Percentiles rank a stretch among this genome's conserved stretches.
phyloP scores from a whole-genome alignment of 495 filamentous ascomycete species.

The Friedmanniomyces endolithicus region DNA sequence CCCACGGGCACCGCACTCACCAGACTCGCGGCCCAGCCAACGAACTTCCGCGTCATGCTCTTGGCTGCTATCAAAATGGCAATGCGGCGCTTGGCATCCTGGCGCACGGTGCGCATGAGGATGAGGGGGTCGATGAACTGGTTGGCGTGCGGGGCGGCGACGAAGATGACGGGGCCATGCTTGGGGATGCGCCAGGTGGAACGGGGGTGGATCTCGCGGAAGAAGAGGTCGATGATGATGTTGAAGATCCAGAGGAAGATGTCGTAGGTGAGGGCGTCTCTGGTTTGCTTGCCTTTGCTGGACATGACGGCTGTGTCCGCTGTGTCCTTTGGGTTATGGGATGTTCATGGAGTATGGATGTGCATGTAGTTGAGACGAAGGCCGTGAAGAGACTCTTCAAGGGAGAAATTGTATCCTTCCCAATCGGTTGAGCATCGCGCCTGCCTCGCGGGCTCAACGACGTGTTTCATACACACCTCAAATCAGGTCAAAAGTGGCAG shows the following conservation, averaged over 20 bases:
- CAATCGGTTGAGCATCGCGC: no score
- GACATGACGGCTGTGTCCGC: background rate
- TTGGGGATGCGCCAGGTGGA: constrained; percentile 86
- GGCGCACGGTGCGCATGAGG: constrained; percentile 75
- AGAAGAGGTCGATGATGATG: constrained; percentile 84
- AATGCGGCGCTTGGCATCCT: constrained; percentile 75
- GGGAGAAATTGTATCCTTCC: no score
- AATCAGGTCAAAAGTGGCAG: no score
- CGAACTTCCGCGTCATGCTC: constrained; percentile 75
- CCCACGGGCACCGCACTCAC: constrained; percentile 82
- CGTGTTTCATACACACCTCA: no score
- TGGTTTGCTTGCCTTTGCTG: background rate
- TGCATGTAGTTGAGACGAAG: no score
- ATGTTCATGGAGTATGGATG: no score
- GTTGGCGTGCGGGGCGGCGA: constrained; percentile 97
- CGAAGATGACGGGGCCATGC: constrained; percentile 80
- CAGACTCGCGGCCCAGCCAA: constrained; percentile 65
- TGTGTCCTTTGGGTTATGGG: no score
- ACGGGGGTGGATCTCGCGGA: constrained; percentile 90
- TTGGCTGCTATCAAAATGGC: constrained; percentile 89
- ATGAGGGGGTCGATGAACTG: constrained; percentile 97
- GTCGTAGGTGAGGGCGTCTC: constrained; percentile 44
- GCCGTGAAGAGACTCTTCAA: no score
- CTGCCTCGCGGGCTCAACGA: no score
- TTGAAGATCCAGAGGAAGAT: constrained; percentile 70